phyloP scores from a whole-genome alignment of 2,329 filamentous ascomycete species.

The Aschersonia sp. region DNA sequence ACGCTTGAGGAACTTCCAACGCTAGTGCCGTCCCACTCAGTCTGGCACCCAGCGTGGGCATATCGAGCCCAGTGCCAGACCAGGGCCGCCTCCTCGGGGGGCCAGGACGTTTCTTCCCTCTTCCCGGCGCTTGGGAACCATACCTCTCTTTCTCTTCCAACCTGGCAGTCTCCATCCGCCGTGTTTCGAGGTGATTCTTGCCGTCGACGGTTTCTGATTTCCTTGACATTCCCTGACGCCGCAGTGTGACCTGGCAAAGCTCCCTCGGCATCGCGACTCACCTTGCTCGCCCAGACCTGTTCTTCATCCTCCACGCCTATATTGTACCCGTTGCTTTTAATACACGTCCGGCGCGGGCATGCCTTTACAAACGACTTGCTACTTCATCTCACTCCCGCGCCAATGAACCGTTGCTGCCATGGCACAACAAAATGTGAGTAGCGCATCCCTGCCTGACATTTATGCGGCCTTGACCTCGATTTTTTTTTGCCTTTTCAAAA shows the following conservation, averaged over 20 bases:
- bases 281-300: too few species aligned
- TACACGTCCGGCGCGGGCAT: conserved; percentile 10
- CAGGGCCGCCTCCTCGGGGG: conserved; percentile 22
- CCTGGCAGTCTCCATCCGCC: conserved; percentile 15
- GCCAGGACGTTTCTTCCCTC: conserved; percentile 23
- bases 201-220: conserved; percentile 10
- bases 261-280: too few species aligned
- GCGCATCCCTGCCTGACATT: neutral
- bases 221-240: neutral
- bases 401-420: conserved; percentile 21
- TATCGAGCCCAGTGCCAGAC: conserved; percentile 14
- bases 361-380: conserved; percentile 12
- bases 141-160: conserved; percentile 17
- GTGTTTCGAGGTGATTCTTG: conserved; percentile 11
- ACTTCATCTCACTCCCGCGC: conserved; percentile 17
- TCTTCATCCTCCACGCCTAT: neutral
- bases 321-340: conserved; percentile 3
- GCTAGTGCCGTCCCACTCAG: conserved; percentile 22
- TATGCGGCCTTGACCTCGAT: neutral
- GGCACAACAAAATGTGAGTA: conserved; percentile 24
- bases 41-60: conserved; percentile 16
- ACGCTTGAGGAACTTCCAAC: conserved; percentile 11
- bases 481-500: conserved; percentile 5
- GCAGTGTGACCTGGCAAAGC: too few species aligned
- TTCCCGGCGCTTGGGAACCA: conserved; percentile 20